These are phyloP conservation scores for Pichia sp. DNA, from an alignment of 1,139 yeast genomes.

Conservation along the genomic window DNA sequence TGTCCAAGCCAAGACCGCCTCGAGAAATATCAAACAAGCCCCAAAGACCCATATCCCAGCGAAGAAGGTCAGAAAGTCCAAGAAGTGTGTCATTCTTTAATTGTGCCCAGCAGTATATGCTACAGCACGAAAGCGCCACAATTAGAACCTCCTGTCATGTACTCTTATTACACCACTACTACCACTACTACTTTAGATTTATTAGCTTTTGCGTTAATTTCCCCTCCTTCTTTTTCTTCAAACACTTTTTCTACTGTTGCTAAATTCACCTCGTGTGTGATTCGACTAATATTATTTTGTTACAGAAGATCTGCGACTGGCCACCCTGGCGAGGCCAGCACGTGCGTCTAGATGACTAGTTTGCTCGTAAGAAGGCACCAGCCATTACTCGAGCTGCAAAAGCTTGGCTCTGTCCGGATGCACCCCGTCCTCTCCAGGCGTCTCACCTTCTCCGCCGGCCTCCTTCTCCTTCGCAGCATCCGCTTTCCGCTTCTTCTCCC, in stretches of 20 bases:
- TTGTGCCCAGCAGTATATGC: no score
- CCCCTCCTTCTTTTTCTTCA: not conserved
- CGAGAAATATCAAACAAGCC: slow-evolving; percentile 11
- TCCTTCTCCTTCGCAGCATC: slow-evolving; percentile 23
- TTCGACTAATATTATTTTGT: not conserved
- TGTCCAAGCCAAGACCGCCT: slow-evolving; percentile 7
- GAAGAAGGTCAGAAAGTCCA: slow-evolving; percentile 40
- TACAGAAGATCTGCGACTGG: no score
- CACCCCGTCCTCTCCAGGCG: slow-evolving; percentile 35
- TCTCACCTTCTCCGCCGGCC: slow-evolving; percentile 4
- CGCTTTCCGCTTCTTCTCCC: slow-evolving; percentile 28
- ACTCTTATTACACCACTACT: no score
- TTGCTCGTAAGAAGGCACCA: not conserved
- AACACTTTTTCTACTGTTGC: not conserved
- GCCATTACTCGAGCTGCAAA: slow-evolving; percentile 27
- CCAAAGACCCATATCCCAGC: slow-evolving; percentile 15
- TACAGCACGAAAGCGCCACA: no score
- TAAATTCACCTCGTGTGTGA: not conserved
- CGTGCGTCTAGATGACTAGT: no score
- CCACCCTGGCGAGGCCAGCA: no score
- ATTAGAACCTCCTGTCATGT: no score
- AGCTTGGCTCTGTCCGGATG: slow-evolving; percentile 59
- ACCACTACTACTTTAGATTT: not conserved
- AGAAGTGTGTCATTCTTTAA: slow-evolving; percentile 48
- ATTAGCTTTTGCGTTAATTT: not conserved